phyloP scores from a whole-genome alignment of 1,284 basidiomycete genomes.

The Tilletia horrida region DNA sequence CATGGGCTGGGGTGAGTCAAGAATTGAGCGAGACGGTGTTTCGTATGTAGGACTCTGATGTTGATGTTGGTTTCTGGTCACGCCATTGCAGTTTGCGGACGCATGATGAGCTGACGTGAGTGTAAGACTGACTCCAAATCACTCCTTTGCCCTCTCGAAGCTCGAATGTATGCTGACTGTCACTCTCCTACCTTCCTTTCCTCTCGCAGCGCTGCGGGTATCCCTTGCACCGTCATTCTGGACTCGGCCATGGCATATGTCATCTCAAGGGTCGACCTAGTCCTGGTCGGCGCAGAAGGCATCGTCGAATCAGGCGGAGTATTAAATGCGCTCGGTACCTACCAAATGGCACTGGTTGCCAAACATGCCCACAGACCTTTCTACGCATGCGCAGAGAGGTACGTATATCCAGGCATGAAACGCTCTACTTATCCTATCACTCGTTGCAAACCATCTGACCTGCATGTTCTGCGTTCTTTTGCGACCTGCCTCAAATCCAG shows the following conservation, averaged over 20 bases:
- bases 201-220: conserved; percentile 65
- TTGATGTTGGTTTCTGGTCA: no score
- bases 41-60: neutral
- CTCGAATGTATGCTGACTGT: neutral
- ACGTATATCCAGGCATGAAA: conserved; percentile 1
- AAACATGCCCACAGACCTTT: conserved; percentile 92
- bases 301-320: conserved; percentile 78
- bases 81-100: conserved; percentile 34
- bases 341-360: conserved; percentile 93
- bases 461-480: neutral
- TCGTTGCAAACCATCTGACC: neutral
- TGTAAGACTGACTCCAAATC: neutral
- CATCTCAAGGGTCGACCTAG: conserved; percentile 91
- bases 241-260: conserved; percentile 95
- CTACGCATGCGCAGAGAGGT: conserved; percentile 81
- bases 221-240: conserved; percentile 89
- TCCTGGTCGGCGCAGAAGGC: conserved; percentile 92
- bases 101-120: conserved; percentile 35
- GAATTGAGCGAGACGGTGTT: no score
- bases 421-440: neutral
- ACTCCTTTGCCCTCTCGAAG: neutral
- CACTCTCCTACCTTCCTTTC: neutral
- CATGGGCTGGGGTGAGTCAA: conserved; percentile 61
- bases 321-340: conserved; percentile 75
- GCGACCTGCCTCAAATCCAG: conserved; percentile 54